phyloP scores from a whole-genome alignment of 306 rosid genomes.

The Medicago lupulina region DNA sequence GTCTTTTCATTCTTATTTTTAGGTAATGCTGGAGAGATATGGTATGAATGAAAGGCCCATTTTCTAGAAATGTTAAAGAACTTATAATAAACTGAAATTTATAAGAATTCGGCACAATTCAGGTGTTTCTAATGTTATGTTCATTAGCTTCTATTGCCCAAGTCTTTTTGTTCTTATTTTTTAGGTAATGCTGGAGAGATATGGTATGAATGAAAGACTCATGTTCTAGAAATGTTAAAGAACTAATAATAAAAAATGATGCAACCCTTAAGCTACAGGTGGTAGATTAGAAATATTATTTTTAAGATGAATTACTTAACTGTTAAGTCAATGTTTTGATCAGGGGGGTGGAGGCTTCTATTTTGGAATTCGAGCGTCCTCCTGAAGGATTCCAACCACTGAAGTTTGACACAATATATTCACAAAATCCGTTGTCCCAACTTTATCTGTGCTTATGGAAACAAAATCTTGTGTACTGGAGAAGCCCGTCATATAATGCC shows the following conservation, averaged over 20 bases:
- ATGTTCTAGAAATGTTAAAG: neutral
- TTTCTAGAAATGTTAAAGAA: conserved; percentile 7
- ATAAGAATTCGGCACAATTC: conserved; percentile 63
- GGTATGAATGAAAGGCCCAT: conserved; percentile 3
- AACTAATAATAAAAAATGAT: conserved; percentile 9
- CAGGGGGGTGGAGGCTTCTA: conserved; percentile 79
- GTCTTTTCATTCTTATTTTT: conserved; percentile 10
- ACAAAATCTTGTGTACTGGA: conserved; percentile 92
- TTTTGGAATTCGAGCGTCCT: conserved; percentile 59
- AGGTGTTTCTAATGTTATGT: conserved; percentile 51
- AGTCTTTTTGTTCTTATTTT: conserved; percentile 15
- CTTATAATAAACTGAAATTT: conserved; percentile 42
- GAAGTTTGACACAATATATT: conserved; percentile 60
- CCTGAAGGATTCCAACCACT: conserved; percentile 65
- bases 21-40: conserved; percentile 9
- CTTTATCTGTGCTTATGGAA: conserved; percentile 72
- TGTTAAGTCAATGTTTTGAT: conserved; percentile 22
- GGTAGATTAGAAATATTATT: conserved; percentile 16
- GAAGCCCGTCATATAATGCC: conserved; percentile 81
- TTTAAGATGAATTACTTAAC: conserved; percentile 17
- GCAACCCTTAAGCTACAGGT: conserved; percentile 7
- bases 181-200: conserved; percentile 1
- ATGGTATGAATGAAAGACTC: conserved; percentile 10
- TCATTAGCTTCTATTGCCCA: conserved; percentile 8
- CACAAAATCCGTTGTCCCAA: conserved; percentile 57